Evolutionary conservation across 257 asterid genomes (phyloP), one percentile per base, ranked within the genome.

Genomic region (Parsonsia alboflavescens): DNA sequence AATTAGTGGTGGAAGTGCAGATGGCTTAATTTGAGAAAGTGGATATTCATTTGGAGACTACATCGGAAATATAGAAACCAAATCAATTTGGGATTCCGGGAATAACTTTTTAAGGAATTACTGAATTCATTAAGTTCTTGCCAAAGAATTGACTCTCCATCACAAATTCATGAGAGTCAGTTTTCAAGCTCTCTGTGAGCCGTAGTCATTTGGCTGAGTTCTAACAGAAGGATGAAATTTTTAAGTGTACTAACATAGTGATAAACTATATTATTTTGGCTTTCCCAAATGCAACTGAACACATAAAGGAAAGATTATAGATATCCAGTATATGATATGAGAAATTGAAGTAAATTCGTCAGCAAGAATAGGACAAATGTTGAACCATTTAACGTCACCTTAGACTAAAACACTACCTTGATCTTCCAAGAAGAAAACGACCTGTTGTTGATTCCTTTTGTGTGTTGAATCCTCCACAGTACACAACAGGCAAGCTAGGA

Each of bases 401-500:
- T 71, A 61, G 82, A 72, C 71, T 52, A 50, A 84, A 81, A 36
- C 68, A 68, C 74, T 84, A 92, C 98, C 99, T 86, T 56, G 98
- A 95, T 85, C 99, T 86, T 72, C 99, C 99, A 75, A 92, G 99
- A 85, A 92, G 97, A 85, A 95, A 95, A 65, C 98, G 98, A 5
- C 98, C 99, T 0, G 97, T 89, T 67, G 98, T 93, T 63, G 99
- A 92, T 84, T 95, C 99, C 86, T 95, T 95, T 77, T 80, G 99
- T 42, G 99, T 84, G 82, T 95, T 95, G 69, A 95, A 95, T 62
- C 99, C 98, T 64, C 98, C 99, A 85, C 96, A 89, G 68, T 92
- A 95, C 44, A 95, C 76, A 50, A 91, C 97, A 57, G 99, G 93
- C 83, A 95, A 84, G 86, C 89, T 90, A 17, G 98, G 99, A 68